Percentiles rank a stretch among this genome's conserved stretches.
Evolutionary conservation across 768 basidiomycete species (phyloP).

Genomic region (Tephrocybe sp.): DNA sequence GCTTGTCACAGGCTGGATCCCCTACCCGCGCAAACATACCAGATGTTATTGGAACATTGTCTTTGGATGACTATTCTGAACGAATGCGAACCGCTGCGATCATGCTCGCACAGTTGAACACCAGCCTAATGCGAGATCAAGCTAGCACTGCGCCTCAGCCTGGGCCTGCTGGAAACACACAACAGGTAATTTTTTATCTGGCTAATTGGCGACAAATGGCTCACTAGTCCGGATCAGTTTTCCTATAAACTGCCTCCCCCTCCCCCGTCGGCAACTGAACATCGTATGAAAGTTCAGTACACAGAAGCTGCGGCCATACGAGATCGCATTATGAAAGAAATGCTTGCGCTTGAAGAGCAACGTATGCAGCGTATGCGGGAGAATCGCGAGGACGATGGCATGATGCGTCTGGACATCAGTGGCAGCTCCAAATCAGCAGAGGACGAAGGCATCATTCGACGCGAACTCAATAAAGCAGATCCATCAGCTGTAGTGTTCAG

Average conservation of each 20-base stretch:
- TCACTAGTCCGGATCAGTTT: conserved; percentile 26
- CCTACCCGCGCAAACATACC: not conserved
- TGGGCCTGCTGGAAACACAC: conserved; percentile 6
- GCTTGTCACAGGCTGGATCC: conserved; percentile 9
- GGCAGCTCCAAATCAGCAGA: conserved; percentile 68
- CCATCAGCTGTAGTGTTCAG: conserved; percentile 95
- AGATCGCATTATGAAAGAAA: conserved; percentile 97
- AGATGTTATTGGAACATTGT: conserved; percentile 42
- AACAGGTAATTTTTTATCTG: conserved; percentile 34
- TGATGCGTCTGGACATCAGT: conserved; percentile 56
- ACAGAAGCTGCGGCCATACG: conserved; percentile 89
- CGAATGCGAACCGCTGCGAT: conserved; percentile 98
- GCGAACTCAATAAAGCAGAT: conserved; percentile 92
- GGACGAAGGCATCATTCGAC: conserved; percentile 91
- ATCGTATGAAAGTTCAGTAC: conserved; percentile 73
- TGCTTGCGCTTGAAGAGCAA: conserved; percentile 95
- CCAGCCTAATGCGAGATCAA: conserved; percentile 65
- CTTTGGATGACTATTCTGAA: conserved; percentile 96
- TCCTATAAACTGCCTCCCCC: conserved; percentile 11
- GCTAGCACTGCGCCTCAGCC: conserved; percentile 22
- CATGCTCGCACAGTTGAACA: conserved; percentile 96
- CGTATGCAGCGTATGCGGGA: conserved; percentile 91
- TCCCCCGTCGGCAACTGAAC: conserved; percentile 25
- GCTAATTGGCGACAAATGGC: conserved; percentile 59
- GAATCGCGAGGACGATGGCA: conserved; percentile 63